phyloP scores from a whole-genome alignment of 495 filamentous ascomycete species.

The Cercophora sp. region DNA sequence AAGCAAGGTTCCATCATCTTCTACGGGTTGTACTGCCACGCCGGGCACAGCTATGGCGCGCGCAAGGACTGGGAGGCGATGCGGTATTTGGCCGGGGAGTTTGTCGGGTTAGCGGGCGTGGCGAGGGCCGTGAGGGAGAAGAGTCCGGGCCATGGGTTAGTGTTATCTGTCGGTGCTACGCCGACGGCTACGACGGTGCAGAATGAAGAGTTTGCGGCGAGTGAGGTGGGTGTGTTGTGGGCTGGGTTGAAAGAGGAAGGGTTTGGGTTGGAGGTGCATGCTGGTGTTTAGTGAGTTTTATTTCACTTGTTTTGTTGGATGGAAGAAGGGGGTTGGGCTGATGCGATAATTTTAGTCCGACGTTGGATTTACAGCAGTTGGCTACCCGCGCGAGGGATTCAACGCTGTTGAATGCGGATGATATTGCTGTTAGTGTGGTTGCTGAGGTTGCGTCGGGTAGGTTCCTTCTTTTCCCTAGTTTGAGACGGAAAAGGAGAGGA shows the following conservation, averaged over 20 bases:
- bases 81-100: slow-evolving; percentile 55
- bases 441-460: slow-evolving; percentile 56
- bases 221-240: slow-evolving; percentile 13
- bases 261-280: slow-evolving; percentile 30
- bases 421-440: slow-evolving; percentile 66
- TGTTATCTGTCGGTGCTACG: slow-evolving; percentile 75
- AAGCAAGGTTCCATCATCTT: slow-evolving; percentile 39
- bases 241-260: slow-evolving; percentile 14
- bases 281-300: slow-evolving; percentile 31
- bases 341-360: slow-evolving; percentile 38
- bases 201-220: slow-evolving; percentile 19
- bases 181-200: slow-evolving; percentile 66
- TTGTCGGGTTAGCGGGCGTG: slow-evolving; percentile 53
- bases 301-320: too few relatives aligned
- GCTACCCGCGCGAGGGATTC: slow-evolving; percentile 58
- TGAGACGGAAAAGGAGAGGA: too few relatives aligned
- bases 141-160: slow-evolving; percentile 34
- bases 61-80: slow-evolving; percentile 51
- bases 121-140: slow-evolving; percentile 30
- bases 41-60: slow-evolving; percentile 66
- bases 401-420: slow-evolving; percentile 38
- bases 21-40: slow-evolving; percentile 74
- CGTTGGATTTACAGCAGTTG: slow-evolving; percentile 79
- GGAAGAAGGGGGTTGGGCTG: too few relatives aligned
- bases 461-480: background rate